Base-by-base conservation (phyloP, 2,329 filamentous ascomycete genomes). In the Bipolaris gigantea region DNA sequence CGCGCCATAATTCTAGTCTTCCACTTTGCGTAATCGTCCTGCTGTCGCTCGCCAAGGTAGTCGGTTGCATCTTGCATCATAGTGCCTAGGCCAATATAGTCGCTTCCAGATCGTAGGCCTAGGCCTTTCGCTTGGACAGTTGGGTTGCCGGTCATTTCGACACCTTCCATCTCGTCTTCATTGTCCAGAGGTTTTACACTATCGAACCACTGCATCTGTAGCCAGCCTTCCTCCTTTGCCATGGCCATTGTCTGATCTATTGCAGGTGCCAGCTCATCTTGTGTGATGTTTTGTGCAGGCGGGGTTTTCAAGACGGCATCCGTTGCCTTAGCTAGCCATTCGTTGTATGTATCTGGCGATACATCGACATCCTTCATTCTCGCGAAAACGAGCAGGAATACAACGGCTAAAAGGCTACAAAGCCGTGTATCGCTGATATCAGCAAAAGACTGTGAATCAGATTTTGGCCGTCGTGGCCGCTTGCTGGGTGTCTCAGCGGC, bases 11-110 rank as follows among this genome's bases (percentile, higher is more conserved):
- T 81, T 1, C 71, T 75, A 4, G 79, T 77, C 71, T 87, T 87
- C 90, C 89, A 94, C 16, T 70, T 71, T 40, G 71, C 76, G 67
- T 86, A 92, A 10, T 87, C 84, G 36, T 77, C 77, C 62, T 81
- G 80, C 61, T 84, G 85, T 56, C 80, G 77, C 44, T 87, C 84
- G 58, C 85, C 87, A 63, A 92, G 72, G 65, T 86, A 90, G 65
- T 92, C 88, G 64, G 89, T 86, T 42, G 83, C 81, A 59, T 87
- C 85, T 71, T 92, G 88, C 63, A 92, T 84, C 89, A 92, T 92
- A 2, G 86, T 89, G 2, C 78, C 78, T 15, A 81, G 56, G 72
- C 73, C 85, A 74, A 80, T 72, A 36, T 72, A 70, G 30, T 65
- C 64, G 49, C 67, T 77, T 50, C 82, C 66, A 72, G 75, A 63